phyloP scores from a whole-genome alignment of 1,284 basidiomycete species.

The Trichosporon coremiiforme region DNA sequence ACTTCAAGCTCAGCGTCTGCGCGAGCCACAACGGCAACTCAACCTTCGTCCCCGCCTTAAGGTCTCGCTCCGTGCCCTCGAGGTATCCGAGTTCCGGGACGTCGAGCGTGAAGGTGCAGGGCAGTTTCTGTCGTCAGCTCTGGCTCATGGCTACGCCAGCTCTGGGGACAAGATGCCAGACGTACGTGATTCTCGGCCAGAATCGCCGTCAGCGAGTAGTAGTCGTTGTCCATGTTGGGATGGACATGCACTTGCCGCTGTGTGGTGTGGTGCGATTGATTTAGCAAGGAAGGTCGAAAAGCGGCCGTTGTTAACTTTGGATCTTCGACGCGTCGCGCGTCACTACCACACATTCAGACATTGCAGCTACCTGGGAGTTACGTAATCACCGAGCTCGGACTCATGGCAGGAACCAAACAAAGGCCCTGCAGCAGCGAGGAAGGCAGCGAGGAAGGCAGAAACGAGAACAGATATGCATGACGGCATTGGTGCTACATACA shows the following conservation, averaged over 20 bases:
- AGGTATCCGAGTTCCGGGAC: constrained; percentile 85
- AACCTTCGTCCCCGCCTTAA: constrained; percentile 69
- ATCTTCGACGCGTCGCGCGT: constrained; percentile 22
- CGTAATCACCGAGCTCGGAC: not conserved
- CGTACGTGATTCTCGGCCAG: constrained; percentile 82
- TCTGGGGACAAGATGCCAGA: not conserved
- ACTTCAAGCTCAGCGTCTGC: constrained; percentile 79
- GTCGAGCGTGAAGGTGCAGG: constrained; percentile 82
- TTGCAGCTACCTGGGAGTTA: not conserved
- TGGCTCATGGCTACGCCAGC: not conserved
- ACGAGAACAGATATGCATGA: constrained; percentile 15
- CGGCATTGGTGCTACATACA: constrained; percentile 15
- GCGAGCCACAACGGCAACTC: constrained; percentile 85
- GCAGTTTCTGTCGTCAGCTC: constrained; percentile 67
- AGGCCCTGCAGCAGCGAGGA: not conserved
- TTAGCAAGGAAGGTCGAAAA: not conserved
- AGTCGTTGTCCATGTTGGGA: constrained; percentile 73
- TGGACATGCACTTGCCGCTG: constrained; percentile 7
- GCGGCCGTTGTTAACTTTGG: not conserved
- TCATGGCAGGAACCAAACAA: constrained; percentile 33
- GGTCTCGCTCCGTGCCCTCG: constrained; percentile 77
- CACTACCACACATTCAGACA: not conserved
- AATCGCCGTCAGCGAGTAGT: constrained; percentile 83
- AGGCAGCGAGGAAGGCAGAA: too few relatives aligned
- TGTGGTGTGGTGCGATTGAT: not conserved